These are phyloP conservation scores for Nephelium lappaceum DNA, from an alignment of 345 rosid genomes.

Conservation along the genomic window DNA sequence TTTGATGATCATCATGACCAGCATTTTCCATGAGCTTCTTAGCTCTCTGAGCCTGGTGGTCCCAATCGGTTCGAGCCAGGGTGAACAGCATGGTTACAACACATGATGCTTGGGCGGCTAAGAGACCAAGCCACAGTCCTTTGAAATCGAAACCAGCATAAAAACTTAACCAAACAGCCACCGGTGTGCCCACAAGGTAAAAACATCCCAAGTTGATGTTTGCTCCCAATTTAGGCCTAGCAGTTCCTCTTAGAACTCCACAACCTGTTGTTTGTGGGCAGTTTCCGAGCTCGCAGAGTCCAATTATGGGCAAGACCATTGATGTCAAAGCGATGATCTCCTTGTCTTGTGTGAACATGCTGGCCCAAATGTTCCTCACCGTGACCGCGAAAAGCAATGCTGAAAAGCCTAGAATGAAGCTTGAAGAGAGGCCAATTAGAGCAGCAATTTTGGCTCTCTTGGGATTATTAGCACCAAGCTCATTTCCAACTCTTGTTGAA, in stretches of 20 bases:
- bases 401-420: constrained; percentile 57
- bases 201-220: constrained; percentile 84
- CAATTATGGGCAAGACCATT: constrained; percentile 73
- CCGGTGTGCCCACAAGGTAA: constrained; percentile 80
- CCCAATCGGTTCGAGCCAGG: constrained; percentile 70
- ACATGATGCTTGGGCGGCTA: constrained; percentile 88
- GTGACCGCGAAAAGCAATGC: constrained; percentile 52
- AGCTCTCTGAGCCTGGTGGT: constrained; percentile 58
- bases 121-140: constrained; percentile 81
- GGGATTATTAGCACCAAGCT: constrained; percentile 69
- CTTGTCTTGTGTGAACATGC: constrained; percentile 62
- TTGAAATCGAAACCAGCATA: constrained; percentile 58
- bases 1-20: constrained; percentile 20
- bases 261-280: constrained; percentile 90
- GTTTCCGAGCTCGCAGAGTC: constrained; percentile 86
- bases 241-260: constrained; percentile 83
- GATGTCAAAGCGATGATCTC: constrained; percentile 70
- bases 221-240: constrained; percentile 82
- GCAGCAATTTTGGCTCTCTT: constrained; percentile 65
- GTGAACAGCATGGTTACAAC: constrained; percentile 61
- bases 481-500: constrained; percentile 81
- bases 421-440: constrained; percentile 50
- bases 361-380: constrained; percentile 73
- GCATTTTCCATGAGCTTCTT: constrained; percentile 40
- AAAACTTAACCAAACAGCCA: constrained; percentile 76